Evolutionary conservation across 106 monocot species (phyloP), one percentile per base, ranked within the genome.

Genomic region (Alisma plantagoaquatica): DNA sequence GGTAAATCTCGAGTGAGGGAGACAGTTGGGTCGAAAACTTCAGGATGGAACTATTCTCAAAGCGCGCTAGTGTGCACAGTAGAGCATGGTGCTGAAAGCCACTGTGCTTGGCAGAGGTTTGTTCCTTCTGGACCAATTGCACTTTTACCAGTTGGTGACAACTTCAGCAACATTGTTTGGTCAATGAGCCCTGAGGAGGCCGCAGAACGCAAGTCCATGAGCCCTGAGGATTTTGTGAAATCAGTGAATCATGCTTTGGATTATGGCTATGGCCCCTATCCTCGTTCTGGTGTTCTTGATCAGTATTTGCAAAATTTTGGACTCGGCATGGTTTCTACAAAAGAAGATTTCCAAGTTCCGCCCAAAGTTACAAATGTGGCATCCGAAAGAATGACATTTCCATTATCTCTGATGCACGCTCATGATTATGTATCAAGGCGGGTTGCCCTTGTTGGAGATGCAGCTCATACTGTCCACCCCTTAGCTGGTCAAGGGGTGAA

Each of bases 401-500:
- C 88, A 12, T 54, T 98, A 21, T 81, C 85, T 3, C 51, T 90
- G 7, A 90, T 62, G 71, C 89, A 98, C 70, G 84, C 82, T 25
- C 73, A 60, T 66, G 76, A 70, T 27, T 98, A 98, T 72, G 89
- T 59, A 29, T 62, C 65, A 19, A 74, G 42, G 54, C 63, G 81
- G 35, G 78, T 90, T 23, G 98, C 60, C 16, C 81, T 98, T 53
- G 57, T 98, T 61, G 98, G 98, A 54, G 89, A 98, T 82, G 84
- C 98, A 31, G 98, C 98, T 42, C 98, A 98, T 51, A 78, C 78
- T 16, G 81, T 98, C 35, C 98, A 98, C 67, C 98, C 98, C 44
- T 73, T 98, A 59, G 98, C 98, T 53, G 98, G 96, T 21, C 98
- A 98, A 70, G 98, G 98, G 33, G 98, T 98, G 31, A 98, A 98